Conservation (phyloP, 1,139 yeast species). For the Kurtzmaniella quercitrusa region DNA sequence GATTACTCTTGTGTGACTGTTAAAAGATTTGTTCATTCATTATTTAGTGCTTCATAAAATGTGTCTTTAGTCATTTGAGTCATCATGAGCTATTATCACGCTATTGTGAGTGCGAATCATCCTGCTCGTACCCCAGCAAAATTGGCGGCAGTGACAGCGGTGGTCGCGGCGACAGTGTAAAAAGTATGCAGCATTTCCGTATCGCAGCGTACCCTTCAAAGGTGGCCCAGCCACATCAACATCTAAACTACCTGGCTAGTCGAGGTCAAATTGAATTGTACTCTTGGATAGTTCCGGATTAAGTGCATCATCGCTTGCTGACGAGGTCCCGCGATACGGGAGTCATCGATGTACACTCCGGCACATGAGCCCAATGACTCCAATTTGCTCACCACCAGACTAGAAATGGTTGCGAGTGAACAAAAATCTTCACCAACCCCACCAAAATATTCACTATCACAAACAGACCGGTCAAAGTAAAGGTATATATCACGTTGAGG, state of each 20-base stretch:
- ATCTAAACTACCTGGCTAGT: neutral
- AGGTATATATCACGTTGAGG: neutral
- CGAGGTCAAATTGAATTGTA: slow-evolving; percentile 16
- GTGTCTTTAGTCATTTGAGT: no score
- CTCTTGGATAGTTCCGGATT: slow-evolving; percentile 29
- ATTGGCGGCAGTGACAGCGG: no score
- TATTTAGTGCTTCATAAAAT: no score
- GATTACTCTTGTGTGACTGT: no score
- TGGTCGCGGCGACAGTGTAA: no score
- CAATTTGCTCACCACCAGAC: slow-evolving; percentile 5
- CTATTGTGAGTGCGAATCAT: no score
- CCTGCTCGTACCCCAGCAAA: no score
- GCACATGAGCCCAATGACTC: slow-evolving; percentile 1
- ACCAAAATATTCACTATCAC: neutral
- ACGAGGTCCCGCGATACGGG: slow-evolving; percentile 29
- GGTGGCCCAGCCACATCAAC: no score
- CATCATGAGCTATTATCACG: no score
- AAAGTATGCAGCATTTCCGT: no score
- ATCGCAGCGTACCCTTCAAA: no score
- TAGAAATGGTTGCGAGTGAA: slow-evolving; percentile 28
- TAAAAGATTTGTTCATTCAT: no score
- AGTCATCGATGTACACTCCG: slow-evolving; percentile 32
- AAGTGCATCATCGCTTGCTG: slow-evolving; percentile 28
- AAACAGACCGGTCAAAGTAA: slow-evolving; percentile 1
- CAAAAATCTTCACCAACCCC: slow-evolving; percentile 4